phyloP scores from a whole-genome alignment of 805 yeast species.

The Zygosaccharomyces siamensis region DNA sequence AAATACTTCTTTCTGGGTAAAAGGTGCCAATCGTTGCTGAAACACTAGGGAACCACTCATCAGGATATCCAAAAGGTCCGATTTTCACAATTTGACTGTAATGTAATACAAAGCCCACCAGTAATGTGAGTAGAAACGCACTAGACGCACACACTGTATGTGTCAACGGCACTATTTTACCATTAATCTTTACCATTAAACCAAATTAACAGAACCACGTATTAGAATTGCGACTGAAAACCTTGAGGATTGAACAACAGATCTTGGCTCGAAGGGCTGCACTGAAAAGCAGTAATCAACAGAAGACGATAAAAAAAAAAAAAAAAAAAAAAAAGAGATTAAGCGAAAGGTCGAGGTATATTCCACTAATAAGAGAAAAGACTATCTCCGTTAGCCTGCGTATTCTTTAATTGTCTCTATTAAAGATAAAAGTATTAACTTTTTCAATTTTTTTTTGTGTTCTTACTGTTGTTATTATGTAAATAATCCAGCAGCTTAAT shows the following conservation, averaged over 20 bases:
- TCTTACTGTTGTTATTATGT: neutral
- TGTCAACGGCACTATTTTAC: conserved; percentile 59
- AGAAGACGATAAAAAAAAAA: neutral
- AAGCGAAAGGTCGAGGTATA: neutral
- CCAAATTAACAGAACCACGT: neutral
- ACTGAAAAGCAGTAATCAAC: neutral
- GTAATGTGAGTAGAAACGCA: conserved; percentile 72
- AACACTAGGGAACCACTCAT: conserved; percentile 98
- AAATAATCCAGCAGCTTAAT: neutral
- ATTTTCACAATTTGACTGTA: conserved; percentile 85
- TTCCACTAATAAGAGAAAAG: neutral
- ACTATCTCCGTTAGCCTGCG: neutral
- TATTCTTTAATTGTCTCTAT: neutral
- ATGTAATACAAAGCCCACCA: conserved; percentile 72
- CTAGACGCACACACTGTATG: conserved; percentile 68
- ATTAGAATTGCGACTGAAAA: neutral
- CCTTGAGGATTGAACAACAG: neutral
- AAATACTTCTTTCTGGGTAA: conserved; percentile 90
- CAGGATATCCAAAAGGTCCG: conserved; percentile 85
- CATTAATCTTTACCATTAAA: conserved; percentile 46
- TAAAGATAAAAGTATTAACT: neutral
- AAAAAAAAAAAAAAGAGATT: neutral
- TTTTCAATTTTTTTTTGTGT: too few relatives aligned
- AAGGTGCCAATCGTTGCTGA: conserved; percentile 96
- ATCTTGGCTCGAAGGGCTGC: neutral